Conservation (phyloP, 2,329 filamentous ascomycete species). For the Penicillium thymicola region DNA sequence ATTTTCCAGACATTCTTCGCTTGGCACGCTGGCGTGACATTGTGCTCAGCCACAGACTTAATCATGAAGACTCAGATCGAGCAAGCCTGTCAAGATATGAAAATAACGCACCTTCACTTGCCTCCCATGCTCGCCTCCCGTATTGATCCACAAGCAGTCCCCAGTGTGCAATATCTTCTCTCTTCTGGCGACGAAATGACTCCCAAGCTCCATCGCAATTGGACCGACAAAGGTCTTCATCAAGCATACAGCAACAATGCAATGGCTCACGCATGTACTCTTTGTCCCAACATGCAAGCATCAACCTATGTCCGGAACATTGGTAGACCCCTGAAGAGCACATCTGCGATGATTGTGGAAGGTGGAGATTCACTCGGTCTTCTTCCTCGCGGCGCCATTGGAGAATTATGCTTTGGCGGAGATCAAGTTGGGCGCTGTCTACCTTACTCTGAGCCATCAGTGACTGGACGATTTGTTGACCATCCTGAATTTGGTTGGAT, state of each 20-base stretch:
- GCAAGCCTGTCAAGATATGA: constrained; percentile 58
- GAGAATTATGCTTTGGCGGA: constrained; percentile 84
- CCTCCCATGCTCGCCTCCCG: constrained; percentile 81
- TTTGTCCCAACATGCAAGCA: constrained; percentile 58
- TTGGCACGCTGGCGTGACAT: constrained; percentile 72
- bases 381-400: constrained; percentile 68
- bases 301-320: constrained; percentile 68
- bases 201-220: constrained; percentile 64
- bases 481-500: constrained; percentile 68
- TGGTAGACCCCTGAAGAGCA: constrained; percentile 71
- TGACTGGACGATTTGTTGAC: constrained; percentile 63
- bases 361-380: constrained; percentile 46
- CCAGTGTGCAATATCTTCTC: constrained; percentile 69
- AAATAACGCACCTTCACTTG: constrained; percentile 75
- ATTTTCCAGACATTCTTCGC: constrained; percentile 89
- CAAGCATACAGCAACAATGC: constrained; percentile 52
- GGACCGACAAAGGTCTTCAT: constrained; percentile 66
- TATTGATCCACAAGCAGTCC: constrained; percentile 66
- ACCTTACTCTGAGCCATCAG: constrained; percentile 45
- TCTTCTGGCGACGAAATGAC: constrained; percentile 80
- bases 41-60: constrained; percentile 74
- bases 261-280: constrained; percentile 71
- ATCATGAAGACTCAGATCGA: constrained; percentile 71
- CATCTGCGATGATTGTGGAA: constrained; percentile 65
- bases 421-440: constrained; percentile 59